These are phyloP conservation scores for Suillus decipiens DNA, from an alignment of 768 basidiomycete species.

Conservation along the genomic window DNA sequence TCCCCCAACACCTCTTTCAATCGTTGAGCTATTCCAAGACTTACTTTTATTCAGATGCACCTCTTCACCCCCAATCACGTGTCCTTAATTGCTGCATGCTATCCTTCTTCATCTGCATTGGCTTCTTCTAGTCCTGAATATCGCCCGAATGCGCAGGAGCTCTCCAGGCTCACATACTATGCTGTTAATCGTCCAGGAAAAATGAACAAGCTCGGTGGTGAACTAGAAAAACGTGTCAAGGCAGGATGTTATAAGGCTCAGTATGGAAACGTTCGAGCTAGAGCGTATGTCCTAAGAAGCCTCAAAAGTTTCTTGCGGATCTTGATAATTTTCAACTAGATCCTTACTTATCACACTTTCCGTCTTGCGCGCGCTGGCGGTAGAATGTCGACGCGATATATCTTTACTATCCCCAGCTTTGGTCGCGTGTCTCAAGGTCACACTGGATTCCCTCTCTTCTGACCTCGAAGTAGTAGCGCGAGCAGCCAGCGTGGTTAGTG, in stretches of 20 bases:
- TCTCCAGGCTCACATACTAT: constrained; percentile 85
- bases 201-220: constrained; percentile 71
- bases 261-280: constrained; percentile 68
- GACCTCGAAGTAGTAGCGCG: constrained; percentile 79
- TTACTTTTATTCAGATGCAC: constrained; percentile 48
- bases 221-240: constrained; percentile 74
- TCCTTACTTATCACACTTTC: constrained; percentile 81
- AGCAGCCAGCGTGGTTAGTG: constrained; percentile 77
- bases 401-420: constrained; percentile 71
- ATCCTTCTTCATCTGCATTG: constrained; percentile 76
- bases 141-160: constrained; percentile 80
- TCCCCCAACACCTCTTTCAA: neutral
- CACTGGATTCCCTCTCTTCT: constrained; percentile 51
- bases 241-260: constrained; percentile 67
- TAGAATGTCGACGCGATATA: constrained; percentile 86
- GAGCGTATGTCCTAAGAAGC: constrained; percentile 61
- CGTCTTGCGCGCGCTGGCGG: constrained; percentile 78
- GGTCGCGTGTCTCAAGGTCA: constrained; percentile 61
- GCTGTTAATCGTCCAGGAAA: constrained; percentile 83
- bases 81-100: constrained; percentile 81
- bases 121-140: constrained; percentile 76
- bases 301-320: constrained; percentile 5
- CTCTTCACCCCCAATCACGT: constrained; percentile 84
- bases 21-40: neutral
- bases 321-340: constrained; percentile 36